Conservation (phyloP, 1,284 basidiomycete genomes). For the Sanghuangporus baumii region DNA sequence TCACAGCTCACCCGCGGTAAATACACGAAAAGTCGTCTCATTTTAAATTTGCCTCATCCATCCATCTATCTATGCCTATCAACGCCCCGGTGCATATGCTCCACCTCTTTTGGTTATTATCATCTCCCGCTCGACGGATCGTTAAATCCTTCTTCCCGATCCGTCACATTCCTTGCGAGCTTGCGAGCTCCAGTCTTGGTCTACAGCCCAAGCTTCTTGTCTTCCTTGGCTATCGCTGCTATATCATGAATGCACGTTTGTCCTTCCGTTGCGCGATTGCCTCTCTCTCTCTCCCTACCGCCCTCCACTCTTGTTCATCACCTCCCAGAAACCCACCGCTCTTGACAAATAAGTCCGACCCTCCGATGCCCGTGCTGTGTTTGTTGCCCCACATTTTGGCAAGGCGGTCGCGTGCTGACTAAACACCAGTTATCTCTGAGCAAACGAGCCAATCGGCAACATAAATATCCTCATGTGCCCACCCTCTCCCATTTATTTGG, state of each 20-base stretch:
- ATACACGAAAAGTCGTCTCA: neutral
- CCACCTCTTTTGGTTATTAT: neutral
- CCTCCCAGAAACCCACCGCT: neutral
- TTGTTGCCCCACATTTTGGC: neutral
- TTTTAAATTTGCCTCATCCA: neutral
- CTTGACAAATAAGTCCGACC: neutral
- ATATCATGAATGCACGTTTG: constrained; percentile 7
- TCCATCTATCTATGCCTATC: no score
- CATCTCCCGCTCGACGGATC: neutral
- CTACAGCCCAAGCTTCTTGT: neutral
- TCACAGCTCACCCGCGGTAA: no score
- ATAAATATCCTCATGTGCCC: neutral
- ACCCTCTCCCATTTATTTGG: neutral
- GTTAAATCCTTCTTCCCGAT: neutral
- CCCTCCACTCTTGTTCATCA: neutral
- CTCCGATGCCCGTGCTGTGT: neutral
- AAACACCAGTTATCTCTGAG: neutral
- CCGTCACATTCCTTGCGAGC: neutral
- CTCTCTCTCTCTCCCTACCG: no score
- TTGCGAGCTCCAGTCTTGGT: neutral
- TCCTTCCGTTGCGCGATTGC: no score
- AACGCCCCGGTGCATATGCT: neutral
- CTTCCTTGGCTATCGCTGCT: neutral
- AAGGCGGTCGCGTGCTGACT: neutral
- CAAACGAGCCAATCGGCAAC: neutral